Evolutionary conservation across 1,284 basidiomycete species (phyloP).

Genomic region (Mycena sp.): DNA sequence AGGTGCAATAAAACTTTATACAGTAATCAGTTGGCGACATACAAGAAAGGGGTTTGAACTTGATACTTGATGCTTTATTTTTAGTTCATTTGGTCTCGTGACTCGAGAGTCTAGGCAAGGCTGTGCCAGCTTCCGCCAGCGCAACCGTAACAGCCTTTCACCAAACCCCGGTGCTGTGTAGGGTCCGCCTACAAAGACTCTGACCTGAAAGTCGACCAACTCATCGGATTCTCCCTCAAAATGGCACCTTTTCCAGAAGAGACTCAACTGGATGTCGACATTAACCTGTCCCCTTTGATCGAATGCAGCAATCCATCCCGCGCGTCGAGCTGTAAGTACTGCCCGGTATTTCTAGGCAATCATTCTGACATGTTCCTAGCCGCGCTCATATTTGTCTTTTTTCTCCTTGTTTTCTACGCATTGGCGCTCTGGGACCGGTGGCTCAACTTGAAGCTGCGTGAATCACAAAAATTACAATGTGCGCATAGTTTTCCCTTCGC

Average conservation of each 20-base stretch:
- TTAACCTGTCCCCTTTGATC: background rate
- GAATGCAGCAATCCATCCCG: slow-evolving; percentile 14
- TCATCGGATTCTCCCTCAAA: too few species aligned
- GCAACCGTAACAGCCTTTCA: too few species aligned
- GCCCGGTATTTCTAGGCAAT: background rate
- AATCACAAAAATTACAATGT: slow-evolving; percentile 24
- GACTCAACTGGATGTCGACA: background rate
- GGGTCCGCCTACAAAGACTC: too few species aligned
- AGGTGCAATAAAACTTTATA: too few species aligned
- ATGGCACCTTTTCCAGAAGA: slow-evolving; percentile 11
- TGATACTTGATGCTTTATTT: too few species aligned
- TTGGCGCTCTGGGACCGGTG: slow-evolving; percentile 46
- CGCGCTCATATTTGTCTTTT: slow-evolving; percentile 23
- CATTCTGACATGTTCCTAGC: background rate
- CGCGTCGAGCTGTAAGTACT: background rate
- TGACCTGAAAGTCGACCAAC: too few species aligned
- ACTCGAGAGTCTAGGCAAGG: too few species aligned
- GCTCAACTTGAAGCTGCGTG: slow-evolving; percentile 37
- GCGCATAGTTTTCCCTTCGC: background rate
- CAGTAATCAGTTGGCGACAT: too few species aligned
- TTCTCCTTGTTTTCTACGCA: slow-evolving; percentile 43
- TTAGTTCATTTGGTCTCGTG: too few species aligned
- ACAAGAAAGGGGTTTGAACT: too few species aligned
- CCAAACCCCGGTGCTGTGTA: too few species aligned
- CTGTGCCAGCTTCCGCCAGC: too few species aligned